Evolutionary conservation across 2,329 filamentous ascomycete species (phyloP).

Genomic region (Hyphodiscus sp.): DNA sequence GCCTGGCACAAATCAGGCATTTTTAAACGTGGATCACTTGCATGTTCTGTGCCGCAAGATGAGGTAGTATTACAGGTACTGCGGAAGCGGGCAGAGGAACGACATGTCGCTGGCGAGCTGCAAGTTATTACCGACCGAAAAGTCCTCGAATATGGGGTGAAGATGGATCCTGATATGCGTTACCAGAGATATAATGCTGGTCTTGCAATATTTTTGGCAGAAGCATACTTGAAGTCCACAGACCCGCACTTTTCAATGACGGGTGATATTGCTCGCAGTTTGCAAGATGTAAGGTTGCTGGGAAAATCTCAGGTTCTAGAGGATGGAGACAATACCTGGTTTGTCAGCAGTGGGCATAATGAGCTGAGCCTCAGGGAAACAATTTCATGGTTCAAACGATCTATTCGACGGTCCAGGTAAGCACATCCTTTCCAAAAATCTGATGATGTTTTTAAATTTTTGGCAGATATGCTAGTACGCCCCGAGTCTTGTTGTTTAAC

Average conservation of each 20-base stretch:
- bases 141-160: conserved; percentile 41
- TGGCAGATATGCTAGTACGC: no score
- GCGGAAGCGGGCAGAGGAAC: conserved; percentile 45
- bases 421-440: no score
- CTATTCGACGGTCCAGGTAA: no score
- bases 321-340: no score
- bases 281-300: no score
- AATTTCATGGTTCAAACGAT: no score
- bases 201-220: conserved; percentile 45
- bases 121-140: conserved; percentile 37
- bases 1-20: conserved; percentile 72
- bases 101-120: conserved; percentile 39
- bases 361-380: no score
- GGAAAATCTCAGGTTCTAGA: no score
- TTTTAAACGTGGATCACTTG: conserved; percentile 53
- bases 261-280: conserved; percentile 5
- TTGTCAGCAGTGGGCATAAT: no score
- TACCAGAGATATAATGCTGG: conserved; percentile 57
- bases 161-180: conserved; percentile 43
- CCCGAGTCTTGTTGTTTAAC: no score
- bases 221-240: conserved; percentile 41
- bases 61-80: conserved; percentile 44
- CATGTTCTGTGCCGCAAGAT: conserved; percentile 51
- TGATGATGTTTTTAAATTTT: no score
- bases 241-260: conserved; percentile 25